Conservation (phyloP, 495 filamentous ascomycete species). For the Talaromyces stipitatus region DNA sequence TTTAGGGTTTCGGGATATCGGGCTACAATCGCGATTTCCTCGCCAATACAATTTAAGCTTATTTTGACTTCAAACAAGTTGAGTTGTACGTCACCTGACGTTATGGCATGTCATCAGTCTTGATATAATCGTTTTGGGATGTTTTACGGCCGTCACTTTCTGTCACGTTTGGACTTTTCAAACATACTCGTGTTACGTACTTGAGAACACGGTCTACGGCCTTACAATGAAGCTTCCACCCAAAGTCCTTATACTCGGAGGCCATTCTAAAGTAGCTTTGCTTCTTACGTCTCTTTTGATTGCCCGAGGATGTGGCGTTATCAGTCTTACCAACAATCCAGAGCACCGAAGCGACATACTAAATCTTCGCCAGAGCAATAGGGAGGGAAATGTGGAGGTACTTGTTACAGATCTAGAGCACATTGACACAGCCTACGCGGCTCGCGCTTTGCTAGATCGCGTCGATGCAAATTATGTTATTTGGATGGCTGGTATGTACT, state of each 20-base stretch:
- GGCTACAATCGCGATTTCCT: not conserved
- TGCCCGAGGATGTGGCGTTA: not conserved
- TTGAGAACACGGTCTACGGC: not conserved
- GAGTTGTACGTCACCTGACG: not conserved
- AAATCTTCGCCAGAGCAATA: not conserved
- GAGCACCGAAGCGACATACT: not conserved
- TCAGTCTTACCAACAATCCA: not conserved
- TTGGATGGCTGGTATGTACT: not conserved
- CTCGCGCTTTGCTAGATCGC: not conserved
- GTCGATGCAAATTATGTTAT: conserved; percentile 2
- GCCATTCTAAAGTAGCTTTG: not conserved
- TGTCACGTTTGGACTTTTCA: no score
- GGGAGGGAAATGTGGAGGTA: not conserved
- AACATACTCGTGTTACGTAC: not conserved
- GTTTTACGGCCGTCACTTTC: no score
- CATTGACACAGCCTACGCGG: not conserved
- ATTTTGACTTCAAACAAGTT: not conserved
- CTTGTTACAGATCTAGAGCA: not conserved
- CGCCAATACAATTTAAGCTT: not conserved
- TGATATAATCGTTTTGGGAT: not conserved
- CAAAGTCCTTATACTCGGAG: not conserved
- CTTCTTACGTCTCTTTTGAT: not conserved
- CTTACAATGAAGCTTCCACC: not conserved
- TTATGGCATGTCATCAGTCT: not conserved
- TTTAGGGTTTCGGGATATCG: not conserved